Conservation (phyloP, 257 asterid species). For the Scutellaria minor region DNA sequence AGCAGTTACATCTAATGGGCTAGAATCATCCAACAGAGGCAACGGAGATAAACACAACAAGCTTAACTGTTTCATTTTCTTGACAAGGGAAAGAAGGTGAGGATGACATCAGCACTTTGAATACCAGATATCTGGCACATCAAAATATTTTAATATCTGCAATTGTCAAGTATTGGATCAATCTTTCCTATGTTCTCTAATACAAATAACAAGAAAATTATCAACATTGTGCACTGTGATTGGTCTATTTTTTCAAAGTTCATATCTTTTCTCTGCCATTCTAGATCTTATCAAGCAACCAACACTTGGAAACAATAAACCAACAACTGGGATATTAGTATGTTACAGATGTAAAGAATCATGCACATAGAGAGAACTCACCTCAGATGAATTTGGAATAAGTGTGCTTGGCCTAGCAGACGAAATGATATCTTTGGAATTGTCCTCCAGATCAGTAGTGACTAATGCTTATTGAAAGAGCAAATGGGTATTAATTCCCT, state of each 20-base stretch:
- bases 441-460: slow-evolving; percentile 41
- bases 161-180: slow-evolving; percentile 3
- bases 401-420: slow-evolving; percentile 45
- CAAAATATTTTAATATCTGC: background rate
- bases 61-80: background rate
- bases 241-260: slow-evolving; percentile 20
- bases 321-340: slow-evolving; percentile 10
- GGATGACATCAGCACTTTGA: background rate
- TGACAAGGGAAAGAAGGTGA: background rate
- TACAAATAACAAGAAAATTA: slow-evolving; percentile 12
- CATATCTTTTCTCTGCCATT: background rate
- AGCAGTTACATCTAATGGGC: background rate
- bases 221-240: background rate
- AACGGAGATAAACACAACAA: background rate
- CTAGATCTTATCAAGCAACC: slow-evolving; percentile 9
- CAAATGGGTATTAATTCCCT: background rate
- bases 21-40: background rate
- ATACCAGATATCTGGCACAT: background rate
- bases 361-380: slow-evolving; percentile 33
- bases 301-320: slow-evolving; percentile 1
- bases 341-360: background rate
- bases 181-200: slow-evolving; percentile 9
- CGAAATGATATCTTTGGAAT: slow-evolving; percentile 40
- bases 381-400: slow-evolving; percentile 61
- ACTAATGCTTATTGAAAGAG: slow-evolving; percentile 34